Conservation (phyloP, 1,139 yeast genomes). For the Pichiaceae sp. region DNA sequence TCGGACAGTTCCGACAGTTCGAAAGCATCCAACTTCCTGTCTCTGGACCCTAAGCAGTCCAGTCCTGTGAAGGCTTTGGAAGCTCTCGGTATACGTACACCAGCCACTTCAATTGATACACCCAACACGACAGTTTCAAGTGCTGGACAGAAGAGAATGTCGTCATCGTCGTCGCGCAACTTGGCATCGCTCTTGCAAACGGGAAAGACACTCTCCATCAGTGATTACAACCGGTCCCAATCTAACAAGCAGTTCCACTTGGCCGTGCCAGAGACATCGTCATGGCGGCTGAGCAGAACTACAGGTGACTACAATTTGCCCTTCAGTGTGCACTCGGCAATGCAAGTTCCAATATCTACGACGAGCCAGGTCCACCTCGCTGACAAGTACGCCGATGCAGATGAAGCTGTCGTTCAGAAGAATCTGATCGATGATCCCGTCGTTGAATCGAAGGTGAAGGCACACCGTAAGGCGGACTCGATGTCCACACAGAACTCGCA, state of each 20-base stretch:
- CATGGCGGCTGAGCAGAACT: not conserved
- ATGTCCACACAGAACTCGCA: constrained; percentile 15
- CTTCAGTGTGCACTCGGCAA: constrained; percentile 23
- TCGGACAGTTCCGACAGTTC: not conserved
- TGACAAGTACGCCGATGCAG: constrained; percentile 20
- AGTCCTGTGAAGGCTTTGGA: not conserved
- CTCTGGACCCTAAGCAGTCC: not conserved
- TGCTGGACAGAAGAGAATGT: not conserved
- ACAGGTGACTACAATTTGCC: constrained; percentile 17
- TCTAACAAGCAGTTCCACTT: constrained; percentile 7
- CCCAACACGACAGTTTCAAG: not conserved
- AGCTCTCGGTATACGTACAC: not conserved
- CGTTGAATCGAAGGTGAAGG: constrained; percentile 12
- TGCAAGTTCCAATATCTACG: constrained; percentile 18
- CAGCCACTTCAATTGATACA: not conserved
- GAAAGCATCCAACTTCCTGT: not conserved
- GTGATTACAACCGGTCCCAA: constrained; percentile 8
- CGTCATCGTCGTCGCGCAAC: constrained; percentile 18
- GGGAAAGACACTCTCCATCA: constrained; percentile 6
- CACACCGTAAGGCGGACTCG: constrained; percentile 21
- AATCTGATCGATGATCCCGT: constrained; percentile 5
- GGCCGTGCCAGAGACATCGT: not conserved
- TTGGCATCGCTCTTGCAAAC: constrained; percentile 17
- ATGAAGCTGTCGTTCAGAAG: constrained; percentile 8
- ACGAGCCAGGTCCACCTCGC: constrained; percentile 15